Evolutionary conservation across 805 yeast genomes (phyloP).

Genomic region (Saccharomycodes ludwigii): DNA sequence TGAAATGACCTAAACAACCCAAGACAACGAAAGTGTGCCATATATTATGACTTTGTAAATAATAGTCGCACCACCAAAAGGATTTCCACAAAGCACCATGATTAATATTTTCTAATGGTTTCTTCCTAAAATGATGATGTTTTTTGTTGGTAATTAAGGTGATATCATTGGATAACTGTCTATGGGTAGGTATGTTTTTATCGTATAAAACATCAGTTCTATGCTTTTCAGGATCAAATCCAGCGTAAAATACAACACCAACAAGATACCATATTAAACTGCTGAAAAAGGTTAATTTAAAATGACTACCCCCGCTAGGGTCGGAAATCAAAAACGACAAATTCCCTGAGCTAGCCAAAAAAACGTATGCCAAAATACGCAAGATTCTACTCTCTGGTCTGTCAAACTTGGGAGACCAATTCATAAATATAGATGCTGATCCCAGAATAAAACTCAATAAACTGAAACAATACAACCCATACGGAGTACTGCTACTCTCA

Average conservation of each 20-base stretch:
- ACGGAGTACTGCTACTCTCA: constrained; percentile 21
- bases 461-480: constrained; percentile 8
- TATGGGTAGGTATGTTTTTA: constrained; percentile 27
- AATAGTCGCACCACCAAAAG: constrained; percentile 77
- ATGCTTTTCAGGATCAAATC: constrained; percentile 81
- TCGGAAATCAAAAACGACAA: constrained; percentile 34
- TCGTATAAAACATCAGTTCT: constrained; percentile 55
- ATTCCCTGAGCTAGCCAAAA: constrained; percentile 66
- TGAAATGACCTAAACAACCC: constrained; percentile 85
- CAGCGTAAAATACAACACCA: constrained; percentile 83
- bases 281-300: constrained; percentile 39
- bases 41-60: constrained; percentile 69
- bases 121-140: constrained; percentile 28
- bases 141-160: constrained; percentile 21
- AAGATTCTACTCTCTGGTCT: constrained; percentile 71
- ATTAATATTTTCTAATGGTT: constrained; percentile 25
- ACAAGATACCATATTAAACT: constrained; percentile 60
- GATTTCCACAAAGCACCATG: constrained; percentile 32
- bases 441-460: constrained; percentile 52
- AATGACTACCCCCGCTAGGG: constrained; percentile 4
- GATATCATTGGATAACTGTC: constrained; percentile 18
- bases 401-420: constrained; percentile 91
- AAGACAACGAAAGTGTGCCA: constrained; percentile 90
- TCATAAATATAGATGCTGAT: constrained; percentile 56
- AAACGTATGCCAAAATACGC: constrained; percentile 68